Percentiles rank a stretch among this genome's conserved stretches.
Evolutionary conservation across 1,284 basidiomycete species (phyloP).

Genomic region (Agaricales sp.): DNA sequence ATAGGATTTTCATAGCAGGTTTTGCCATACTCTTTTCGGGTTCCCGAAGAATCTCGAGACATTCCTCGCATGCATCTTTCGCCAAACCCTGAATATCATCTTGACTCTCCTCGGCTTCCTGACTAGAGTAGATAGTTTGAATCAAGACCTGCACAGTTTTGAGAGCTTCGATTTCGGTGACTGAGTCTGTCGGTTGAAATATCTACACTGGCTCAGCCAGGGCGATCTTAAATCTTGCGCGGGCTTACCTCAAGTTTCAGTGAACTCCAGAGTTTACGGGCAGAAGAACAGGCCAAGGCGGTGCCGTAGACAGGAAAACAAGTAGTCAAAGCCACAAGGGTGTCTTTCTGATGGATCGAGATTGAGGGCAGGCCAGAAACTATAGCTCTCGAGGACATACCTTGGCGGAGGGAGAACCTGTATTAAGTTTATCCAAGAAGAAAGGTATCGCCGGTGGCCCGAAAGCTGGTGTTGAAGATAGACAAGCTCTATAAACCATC

Average conservation of each 20-base stretch:
- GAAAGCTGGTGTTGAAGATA: slow-evolving; percentile 76
- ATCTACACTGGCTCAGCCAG: slow-evolving; percentile 41
- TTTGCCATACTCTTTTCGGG: slow-evolving; percentile 89
- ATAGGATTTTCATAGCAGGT: slow-evolving; percentile 74
- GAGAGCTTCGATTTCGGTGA: slow-evolving; percentile 67
- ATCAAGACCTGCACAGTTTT: slow-evolving; percentile 63
- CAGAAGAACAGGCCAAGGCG: slow-evolving; percentile 46
- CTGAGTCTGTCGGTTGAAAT: slow-evolving; percentile 77
- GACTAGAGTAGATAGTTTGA: slow-evolving; percentile 53
- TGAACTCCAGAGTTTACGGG: slow-evolving; percentile 76
- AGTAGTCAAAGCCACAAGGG: slow-evolving; percentile 61
- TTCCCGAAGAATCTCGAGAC: slow-evolving; percentile 68
- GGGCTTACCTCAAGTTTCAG: slow-evolving; percentile 73
- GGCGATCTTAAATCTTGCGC: slow-evolving; percentile 4
- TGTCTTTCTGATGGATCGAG: slow-evolving; percentile 53
- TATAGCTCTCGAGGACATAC: slow-evolving; percentile 25
- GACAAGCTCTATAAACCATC: slow-evolving; percentile 42
- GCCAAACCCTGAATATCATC: slow-evolving; percentile 50
- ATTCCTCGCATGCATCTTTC: slow-evolving; percentile 70
- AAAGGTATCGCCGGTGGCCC: slow-evolving; percentile 81
- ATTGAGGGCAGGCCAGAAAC: background rate
- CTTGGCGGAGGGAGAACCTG: slow-evolving; percentile 79
- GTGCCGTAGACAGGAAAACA: slow-evolving; percentile 82
- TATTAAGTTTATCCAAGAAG: slow-evolving; percentile 87
- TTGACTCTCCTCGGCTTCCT: slow-evolving; percentile 20